Evolutionary conservation across 495 filamentous ascomycete genomes (phyloP).

Genomic region (Entonaema liquescens): DNA sequence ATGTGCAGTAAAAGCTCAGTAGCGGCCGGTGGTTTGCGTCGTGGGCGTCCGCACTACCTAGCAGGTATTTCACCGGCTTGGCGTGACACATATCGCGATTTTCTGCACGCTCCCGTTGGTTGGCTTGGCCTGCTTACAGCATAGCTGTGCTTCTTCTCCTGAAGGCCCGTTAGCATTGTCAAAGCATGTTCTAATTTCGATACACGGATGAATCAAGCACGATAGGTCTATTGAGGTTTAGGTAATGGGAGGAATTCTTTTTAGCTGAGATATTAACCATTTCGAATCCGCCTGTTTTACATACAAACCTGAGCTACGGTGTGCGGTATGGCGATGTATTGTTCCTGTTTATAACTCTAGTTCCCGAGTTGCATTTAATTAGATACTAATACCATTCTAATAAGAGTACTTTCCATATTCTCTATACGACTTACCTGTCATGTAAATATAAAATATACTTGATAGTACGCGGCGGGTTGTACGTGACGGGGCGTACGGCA

Average conservation of each 20-base stretch:
- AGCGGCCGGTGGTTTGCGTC: constrained; percentile 27
- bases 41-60: constrained; percentile 20
- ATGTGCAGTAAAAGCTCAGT: constrained; percentile 13
- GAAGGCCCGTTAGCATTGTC: background rate
- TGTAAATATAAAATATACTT: background rate
- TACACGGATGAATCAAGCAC: background rate
- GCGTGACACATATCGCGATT: constrained; percentile 42
- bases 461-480: constrained; percentile 21
- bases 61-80: constrained; percentile 39
- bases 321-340: background rate
- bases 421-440: constrained; percentile 14
- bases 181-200: background rate
- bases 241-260: background rate
- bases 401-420: background rate
- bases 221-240: background rate
- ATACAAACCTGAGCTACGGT: background rate
- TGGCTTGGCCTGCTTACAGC: constrained; percentile 12
- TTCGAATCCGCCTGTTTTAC: background rate
- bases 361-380: background rate
- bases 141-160: constrained; percentile 9
- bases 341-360: background rate
- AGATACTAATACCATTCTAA: background rate
- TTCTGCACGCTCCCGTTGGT: constrained; percentile 36
- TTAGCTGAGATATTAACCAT: background rate
- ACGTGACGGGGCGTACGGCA: constrained; percentile 35